A percentile compares a stretch with the other conserved stretches of the same genome.
phyloP scores from a whole-genome alignment of 2,329 filamentous ascomycete species.

The Madurella mycetomatis region DNA sequence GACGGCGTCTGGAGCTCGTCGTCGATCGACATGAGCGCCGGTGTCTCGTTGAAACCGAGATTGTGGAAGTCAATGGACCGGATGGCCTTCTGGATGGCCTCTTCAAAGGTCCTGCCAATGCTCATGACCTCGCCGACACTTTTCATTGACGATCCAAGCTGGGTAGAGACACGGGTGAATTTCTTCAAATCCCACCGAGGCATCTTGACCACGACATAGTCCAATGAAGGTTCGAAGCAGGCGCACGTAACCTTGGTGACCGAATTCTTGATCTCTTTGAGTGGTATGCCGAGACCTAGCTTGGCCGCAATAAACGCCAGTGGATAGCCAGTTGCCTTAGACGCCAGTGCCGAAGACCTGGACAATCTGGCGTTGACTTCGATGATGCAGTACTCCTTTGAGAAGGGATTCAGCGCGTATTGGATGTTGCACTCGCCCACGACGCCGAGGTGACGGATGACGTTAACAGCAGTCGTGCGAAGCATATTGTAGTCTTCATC shows the following conservation, averaged over 20 bases:
- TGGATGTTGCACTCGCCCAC: slow-evolving; percentile 99
- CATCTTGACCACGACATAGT: slow-evolving; percentile 99
- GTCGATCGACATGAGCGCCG: slow-evolving; percentile 91
- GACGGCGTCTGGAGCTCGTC: slow-evolving; percentile 95
- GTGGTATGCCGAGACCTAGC: slow-evolving; percentile 85
- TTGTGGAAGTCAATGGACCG: slow-evolving; percentile 93
- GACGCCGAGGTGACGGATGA: slow-evolving; percentile 93
- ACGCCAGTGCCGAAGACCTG: slow-evolving; percentile 89
- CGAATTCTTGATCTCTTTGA: slow-evolving; percentile 94
- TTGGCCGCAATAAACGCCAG: slow-evolving; percentile 96
- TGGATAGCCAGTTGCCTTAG: slow-evolving; percentile 95
- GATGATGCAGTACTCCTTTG: slow-evolving; percentile 96
- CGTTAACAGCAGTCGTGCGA: slow-evolving; percentile 91
- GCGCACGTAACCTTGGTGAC: slow-evolving; percentile 95
- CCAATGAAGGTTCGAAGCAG: slow-evolving; percentile 96
- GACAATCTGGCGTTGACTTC: slow-evolving; percentile 97
- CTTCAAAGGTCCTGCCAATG: slow-evolving; percentile 93
- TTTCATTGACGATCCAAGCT: slow-evolving; percentile 98
- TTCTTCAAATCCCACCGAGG: slow-evolving; percentile 99
- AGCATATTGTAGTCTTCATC: slow-evolving; percentile 99
- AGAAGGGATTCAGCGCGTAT: slow-evolving; percentile 93
- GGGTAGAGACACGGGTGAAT: slow-evolving; percentile 92
- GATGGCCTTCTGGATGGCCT: slow-evolving; percentile 98
- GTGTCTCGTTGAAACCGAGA: slow-evolving; percentile 87
- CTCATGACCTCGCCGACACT: slow-evolving; percentile 99